These are phyloP conservation scores for Spatholobus suberectus DNA, from an alignment of 306 rosid species.

Conservation along the genomic window DNA sequence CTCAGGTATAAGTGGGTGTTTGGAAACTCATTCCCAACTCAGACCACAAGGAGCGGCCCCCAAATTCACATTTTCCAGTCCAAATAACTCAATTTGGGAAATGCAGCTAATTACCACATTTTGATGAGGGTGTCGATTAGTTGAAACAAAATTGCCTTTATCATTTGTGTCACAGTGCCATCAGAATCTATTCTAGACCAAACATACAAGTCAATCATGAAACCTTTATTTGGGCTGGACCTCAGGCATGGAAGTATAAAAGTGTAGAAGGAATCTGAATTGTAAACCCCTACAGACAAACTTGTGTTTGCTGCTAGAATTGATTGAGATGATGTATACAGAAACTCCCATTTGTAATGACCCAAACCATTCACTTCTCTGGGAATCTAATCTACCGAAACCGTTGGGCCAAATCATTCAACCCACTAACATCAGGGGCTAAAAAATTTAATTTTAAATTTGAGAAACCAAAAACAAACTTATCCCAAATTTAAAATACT, in stretches of 20 bases:
- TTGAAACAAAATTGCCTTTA: not conserved
- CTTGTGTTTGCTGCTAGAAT: constrained; percentile 65
- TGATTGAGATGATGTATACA: constrained; percentile 79
- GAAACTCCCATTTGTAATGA: constrained; percentile 71
- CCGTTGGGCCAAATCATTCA: not conserved
- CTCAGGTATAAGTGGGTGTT: too few relatives aligned
- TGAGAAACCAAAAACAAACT: too few relatives aligned
- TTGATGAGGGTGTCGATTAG: not conserved
- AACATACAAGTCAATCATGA: not conserved
- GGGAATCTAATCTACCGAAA: not conserved
- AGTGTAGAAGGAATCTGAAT: not conserved
- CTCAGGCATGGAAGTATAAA: not conserved
- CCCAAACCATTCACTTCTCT: not conserved
- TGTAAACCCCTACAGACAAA: constrained; percentile 21
- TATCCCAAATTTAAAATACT: too few relatives aligned
- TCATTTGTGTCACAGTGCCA: not conserved
- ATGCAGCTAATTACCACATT: not conserved
- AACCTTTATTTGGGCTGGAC: not conserved
- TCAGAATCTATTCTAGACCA: not conserved
- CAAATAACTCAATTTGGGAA: not conserved
- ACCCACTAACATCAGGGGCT: too few relatives aligned
- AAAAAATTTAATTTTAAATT: too few relatives aligned
- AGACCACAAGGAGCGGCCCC: not conserved
- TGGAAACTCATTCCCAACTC: too few relatives aligned
- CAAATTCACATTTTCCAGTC: not conserved